Conservation (phyloP, 352 stramenopile species). For the Pythium aristosporum region DNA sequence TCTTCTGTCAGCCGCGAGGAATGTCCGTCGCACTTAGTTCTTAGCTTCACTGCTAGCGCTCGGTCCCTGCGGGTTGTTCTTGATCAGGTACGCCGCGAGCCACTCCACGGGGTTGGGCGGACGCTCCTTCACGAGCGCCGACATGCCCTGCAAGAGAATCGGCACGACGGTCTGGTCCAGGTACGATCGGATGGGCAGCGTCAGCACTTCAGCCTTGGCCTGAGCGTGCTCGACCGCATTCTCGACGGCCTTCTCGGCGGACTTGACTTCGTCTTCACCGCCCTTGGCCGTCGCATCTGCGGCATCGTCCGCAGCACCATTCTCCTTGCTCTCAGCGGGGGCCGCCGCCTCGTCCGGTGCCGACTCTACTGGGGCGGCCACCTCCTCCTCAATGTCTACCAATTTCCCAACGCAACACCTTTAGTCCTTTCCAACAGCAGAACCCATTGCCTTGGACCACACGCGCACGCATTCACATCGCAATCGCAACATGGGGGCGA, state of each 20-base stretch:
- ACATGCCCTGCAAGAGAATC: constrained; percentile 98
- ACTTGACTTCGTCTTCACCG: constrained; percentile 44
- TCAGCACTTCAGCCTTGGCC: constrained; percentile 90
- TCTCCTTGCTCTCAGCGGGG: constrained; percentile 32
- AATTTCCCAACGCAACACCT: not conserved
- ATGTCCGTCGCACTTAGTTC: constrained; percentile 28
- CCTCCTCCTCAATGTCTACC: constrained; percentile 30
- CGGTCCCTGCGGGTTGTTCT: constrained; percentile 94
- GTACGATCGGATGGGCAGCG: constrained; percentile 96
- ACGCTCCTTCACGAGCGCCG: constrained; percentile 96
- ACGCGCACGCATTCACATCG: not conserved
- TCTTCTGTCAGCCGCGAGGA: not conserved
- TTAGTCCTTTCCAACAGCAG: constrained; percentile 1
- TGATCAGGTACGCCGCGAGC: constrained; percentile 95
- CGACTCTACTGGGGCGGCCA: constrained; percentile 19
- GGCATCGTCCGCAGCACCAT: constrained; percentile 5
- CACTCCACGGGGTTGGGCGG: constrained; percentile 97
- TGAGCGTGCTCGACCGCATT: constrained; percentile 55
- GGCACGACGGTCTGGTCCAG: constrained; percentile 98
- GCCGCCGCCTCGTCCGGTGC: constrained; percentile 11
- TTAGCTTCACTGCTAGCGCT: constrained; percentile 50
- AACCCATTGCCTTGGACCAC: not conserved
- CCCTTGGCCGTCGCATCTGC: constrained; percentile 23
- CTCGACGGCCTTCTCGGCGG: constrained; percentile 52
- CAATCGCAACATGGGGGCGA: not conserved